phyloP scores from a whole-genome alignment of 2,329 filamentous ascomycete genomes.

The Apiospora koreana region DNA sequence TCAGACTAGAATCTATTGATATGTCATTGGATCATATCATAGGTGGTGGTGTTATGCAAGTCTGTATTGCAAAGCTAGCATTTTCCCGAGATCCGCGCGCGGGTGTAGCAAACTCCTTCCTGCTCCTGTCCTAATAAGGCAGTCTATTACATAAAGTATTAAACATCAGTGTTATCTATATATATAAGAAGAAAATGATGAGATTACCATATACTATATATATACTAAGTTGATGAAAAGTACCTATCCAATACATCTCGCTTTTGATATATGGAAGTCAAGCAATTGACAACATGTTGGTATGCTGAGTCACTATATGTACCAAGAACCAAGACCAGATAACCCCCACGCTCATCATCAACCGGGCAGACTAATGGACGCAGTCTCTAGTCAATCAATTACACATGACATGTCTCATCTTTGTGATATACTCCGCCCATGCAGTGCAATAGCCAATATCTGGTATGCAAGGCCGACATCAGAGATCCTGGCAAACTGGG shows the following conservation, averaged over 20 bases:
- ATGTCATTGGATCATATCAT: neutral
- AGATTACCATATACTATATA: neutral
- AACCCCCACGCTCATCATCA: neutral
- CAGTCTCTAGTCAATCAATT: neutral
- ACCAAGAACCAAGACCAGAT: neutral
- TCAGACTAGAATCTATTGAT: neutral
- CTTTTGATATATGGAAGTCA: neutral
- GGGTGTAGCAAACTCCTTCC: too few species aligned
- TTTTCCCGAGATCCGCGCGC: too few species aligned
- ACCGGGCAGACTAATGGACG: neutral
- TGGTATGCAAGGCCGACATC: neutral
- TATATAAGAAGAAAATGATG: neutral
- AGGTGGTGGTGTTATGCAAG: neutral
- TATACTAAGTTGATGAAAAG: neutral
- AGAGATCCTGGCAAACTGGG: neutral
- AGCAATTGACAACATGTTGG: neutral
- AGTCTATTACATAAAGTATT: too few species aligned
- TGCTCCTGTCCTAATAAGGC: neutral
- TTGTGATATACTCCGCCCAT: neutral
- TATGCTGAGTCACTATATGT: neutral
- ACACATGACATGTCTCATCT: neutral
- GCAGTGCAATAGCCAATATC: neutral
- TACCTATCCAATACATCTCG: neutral
- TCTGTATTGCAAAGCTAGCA: neutral
- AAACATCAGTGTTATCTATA: too few species aligned